Evolutionary conservation across 768 basidiomycete genomes (phyloP), one percentile per base, ranked within the genome.

Genomic region (Lyophyllum atratum): DNA sequence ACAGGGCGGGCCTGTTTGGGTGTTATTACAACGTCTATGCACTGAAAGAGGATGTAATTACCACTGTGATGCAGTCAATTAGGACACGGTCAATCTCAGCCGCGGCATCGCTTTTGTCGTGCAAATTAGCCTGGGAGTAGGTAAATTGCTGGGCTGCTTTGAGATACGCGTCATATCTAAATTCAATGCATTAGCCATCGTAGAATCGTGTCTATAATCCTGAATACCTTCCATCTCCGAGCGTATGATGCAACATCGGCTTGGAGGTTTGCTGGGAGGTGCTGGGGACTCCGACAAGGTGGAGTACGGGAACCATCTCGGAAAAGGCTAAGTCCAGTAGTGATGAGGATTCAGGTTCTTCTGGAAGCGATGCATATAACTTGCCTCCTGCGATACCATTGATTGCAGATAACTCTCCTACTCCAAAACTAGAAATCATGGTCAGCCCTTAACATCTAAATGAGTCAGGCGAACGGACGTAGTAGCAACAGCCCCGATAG

Each of bases 351-450:
- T 52, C 10, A 49, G 26, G 5, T 14, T n/a, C 34, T 46, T 40
- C 9, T 12, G 4, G 39, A 33, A 45, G 9, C 11, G 17, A 55
- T 29, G 29, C 34, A 1, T 45, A 10, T 7, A 6, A 59, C 76
- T 56, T 62, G 83, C 88, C 84, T 64, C 89, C 89, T 26, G 89
- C 92, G 59, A 95, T 84, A 40, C 91, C 90, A 63, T 93, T 92
- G 33, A 90, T 85, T 4, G 94, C 93, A 39, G 88, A 90, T 43
- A 96, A 74, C 69, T 97, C 95, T 15, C 95, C 95, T n/a, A 97
- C 95, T 53, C 95, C 95, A 61, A 95, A 96, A 2, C 88, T 90
- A 52, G 5, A 19, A 44, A 33, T 47, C 12, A 33, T 37, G 55
- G 21, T 47, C n/a, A 61, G 50, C 22, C 26, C 29, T 33, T 53